Conservation (phyloP, 495 filamentous ascomycete species). For the Penicillium verhagenii region DNA sequence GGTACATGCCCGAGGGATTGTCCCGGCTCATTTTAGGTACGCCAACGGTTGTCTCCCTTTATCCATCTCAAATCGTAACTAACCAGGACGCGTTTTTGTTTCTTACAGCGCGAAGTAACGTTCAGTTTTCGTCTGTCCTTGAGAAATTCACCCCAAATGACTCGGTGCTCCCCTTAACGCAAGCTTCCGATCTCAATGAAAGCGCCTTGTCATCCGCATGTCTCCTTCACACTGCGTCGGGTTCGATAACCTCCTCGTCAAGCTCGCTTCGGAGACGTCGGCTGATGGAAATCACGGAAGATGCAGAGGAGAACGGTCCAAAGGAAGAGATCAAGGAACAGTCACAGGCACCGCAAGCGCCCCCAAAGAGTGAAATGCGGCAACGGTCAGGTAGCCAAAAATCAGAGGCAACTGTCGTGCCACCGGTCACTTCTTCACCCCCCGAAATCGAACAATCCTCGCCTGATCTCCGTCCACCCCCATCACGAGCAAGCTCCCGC, state of each 20-base stretch:
- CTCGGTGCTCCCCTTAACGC: conserved; percentile 69
- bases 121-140: conserved; percentile 84
- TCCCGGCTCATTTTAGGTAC: conserved; percentile 89
- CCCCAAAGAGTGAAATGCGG: conserved; percentile 16
- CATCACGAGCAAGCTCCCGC: conserved; percentile 20
- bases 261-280: conserved; percentile 72
- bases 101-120: conserved; percentile 79
- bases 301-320: conserved; percentile 62
- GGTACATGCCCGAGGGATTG: conserved; percentile 85
- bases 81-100: background rate
- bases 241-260: conserved; percentile 82
- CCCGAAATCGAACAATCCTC: conserved; percentile 18
- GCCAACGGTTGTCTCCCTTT: conserved; percentile 17
- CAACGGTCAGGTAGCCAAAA: conserved; percentile 36
- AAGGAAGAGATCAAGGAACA: conserved; percentile 49
- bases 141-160: conserved; percentile 89
- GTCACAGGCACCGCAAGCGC: conserved; percentile 4
- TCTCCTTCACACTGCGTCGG: conserved; percentile 83
- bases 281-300: conserved; percentile 87
- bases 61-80: background rate
- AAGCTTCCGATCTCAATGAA: conserved; percentile 79
- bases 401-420: conserved; percentile 42
- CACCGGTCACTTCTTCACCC: conserved; percentile 25
- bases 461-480: conserved; percentile 16
- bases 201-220: conserved; percentile 84